Evolutionary conservation across 257 asterid species (phyloP).

Genomic region (Lycium barbarum): DNA sequence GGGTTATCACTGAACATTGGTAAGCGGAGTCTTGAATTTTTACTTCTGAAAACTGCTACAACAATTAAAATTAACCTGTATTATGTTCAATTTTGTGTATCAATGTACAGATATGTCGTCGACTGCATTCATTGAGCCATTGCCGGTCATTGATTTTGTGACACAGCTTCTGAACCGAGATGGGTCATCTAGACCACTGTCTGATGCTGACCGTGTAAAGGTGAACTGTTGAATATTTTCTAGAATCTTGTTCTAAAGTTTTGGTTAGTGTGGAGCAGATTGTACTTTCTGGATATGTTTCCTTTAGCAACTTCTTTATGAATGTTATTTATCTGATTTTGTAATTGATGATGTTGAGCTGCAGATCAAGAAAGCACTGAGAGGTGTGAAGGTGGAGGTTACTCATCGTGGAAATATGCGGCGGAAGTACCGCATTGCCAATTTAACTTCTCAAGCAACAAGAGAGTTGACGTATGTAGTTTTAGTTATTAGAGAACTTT

Average conservation of each 20-base stretch:
- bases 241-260: neutral
- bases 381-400: constrained; percentile 97
- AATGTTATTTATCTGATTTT: neutral
- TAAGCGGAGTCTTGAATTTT: constrained; percentile 37
- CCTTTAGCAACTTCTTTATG: neutral
- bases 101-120: constrained; percentile 88
- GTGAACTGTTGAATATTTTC: constrained; percentile 39
- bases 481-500: constrained; percentile 2
- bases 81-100: constrained; percentile 1
- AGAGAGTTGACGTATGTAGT: constrained; percentile 81
- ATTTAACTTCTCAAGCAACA: constrained; percentile 92
- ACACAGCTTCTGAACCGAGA: constrained; percentile 85
- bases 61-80: neutral
- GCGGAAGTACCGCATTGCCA: constrained; percentile 87
- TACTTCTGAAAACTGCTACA: neutral
- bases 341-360: constrained; percentile 16
- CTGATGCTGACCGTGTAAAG: constrained; percentile 97
- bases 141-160: constrained; percentile 87
- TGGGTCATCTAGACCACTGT: constrained; percentile 71
- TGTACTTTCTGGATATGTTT: neutral
- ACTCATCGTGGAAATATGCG: constrained; percentile 98
- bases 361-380: constrained; percentile 91
- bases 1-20: constrained; percentile 93
- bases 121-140: constrained; percentile 95
- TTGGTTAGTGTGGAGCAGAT: neutral